Evolutionary conservation across 148 eudicot genomes (phyloP).

Genomic region (Rhododendron henanense): DNA sequence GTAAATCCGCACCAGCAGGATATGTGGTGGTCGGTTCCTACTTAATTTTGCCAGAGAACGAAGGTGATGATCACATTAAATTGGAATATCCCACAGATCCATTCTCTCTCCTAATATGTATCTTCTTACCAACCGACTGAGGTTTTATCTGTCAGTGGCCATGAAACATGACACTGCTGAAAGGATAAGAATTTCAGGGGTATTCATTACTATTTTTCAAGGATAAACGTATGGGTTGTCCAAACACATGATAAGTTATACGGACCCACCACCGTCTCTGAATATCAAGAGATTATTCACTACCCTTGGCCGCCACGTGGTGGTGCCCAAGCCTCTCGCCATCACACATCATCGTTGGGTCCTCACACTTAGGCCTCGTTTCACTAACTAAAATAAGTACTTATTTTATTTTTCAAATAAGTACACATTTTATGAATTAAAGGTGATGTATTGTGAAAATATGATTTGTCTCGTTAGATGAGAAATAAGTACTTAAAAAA

Average conservation of each 20-base stretch:
- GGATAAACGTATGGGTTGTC: neutral
- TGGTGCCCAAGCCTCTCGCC: no score
- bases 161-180: neutral
- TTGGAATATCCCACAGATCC: neutral
- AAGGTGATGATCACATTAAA: neutral
- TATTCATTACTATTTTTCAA: neutral
- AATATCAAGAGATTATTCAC: neutral
- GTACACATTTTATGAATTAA: no score
- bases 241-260: neutral
- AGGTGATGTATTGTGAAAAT: no score
- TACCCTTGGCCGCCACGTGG: no score
- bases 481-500: no score
- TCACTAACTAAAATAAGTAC: no score
- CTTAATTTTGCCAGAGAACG: neutral
- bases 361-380: no score
- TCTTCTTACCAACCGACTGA: neutral
- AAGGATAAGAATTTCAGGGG: neutral
- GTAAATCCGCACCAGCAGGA: neutral
- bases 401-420: no score
- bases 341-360: no score
- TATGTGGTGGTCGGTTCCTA: neutral
- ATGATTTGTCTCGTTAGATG: no score
- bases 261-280: neutral
- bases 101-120: neutral
- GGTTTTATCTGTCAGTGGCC: neutral